Conservation (phyloP, 306 rosid species). For the Sesbania bispinosa region DNA sequence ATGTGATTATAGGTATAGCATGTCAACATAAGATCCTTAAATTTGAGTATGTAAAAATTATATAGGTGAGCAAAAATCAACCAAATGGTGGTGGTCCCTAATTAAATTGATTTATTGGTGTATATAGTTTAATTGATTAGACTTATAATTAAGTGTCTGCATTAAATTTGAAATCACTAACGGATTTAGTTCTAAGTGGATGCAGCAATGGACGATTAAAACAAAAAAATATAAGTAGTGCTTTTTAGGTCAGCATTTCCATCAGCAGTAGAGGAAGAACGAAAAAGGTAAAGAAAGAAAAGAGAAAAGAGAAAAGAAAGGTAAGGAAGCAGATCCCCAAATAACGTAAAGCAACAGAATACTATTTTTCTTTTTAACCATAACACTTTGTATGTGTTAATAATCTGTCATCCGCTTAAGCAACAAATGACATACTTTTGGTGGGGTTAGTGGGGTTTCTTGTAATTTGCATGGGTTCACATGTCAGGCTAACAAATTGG, state of each 20-base stretch:
- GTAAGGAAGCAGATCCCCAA: slow-evolving; percentile 33
- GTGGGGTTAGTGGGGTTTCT: slow-evolving; percentile 45
- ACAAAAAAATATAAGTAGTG: slow-evolving; percentile 24
- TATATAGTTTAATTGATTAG: too few relatives aligned
- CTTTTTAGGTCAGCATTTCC: slow-evolving; percentile 38
- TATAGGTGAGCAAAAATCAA: too few relatives aligned
- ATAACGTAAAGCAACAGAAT: slow-evolving; percentile 36
- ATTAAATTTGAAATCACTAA: background rate
- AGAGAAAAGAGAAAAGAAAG: background rate
- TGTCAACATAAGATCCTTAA: too few relatives aligned
- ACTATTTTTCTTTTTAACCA: slow-evolving; percentile 20
- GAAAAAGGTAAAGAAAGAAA: background rate
- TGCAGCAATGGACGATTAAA: slow-evolving; percentile 7
- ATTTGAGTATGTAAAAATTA: too few relatives aligned
- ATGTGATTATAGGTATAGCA: too few relatives aligned
- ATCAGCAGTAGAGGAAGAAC: slow-evolving; percentile 20
- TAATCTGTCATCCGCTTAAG: slow-evolving; percentile 34
- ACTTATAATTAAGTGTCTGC: background rate
- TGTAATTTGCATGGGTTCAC: slow-evolving; percentile 75
- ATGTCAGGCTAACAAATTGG: slow-evolving; percentile 61
- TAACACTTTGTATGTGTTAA: slow-evolving; percentile 13
- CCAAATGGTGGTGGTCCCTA: too few relatives aligned
- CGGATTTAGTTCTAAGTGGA: slow-evolving; percentile 30
- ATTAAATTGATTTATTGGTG: too few relatives aligned
- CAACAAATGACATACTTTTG: slow-evolving; percentile 42